phyloP scores from a whole-genome alignment of 139 green algal species.

The Gonium pectorale region DNA sequence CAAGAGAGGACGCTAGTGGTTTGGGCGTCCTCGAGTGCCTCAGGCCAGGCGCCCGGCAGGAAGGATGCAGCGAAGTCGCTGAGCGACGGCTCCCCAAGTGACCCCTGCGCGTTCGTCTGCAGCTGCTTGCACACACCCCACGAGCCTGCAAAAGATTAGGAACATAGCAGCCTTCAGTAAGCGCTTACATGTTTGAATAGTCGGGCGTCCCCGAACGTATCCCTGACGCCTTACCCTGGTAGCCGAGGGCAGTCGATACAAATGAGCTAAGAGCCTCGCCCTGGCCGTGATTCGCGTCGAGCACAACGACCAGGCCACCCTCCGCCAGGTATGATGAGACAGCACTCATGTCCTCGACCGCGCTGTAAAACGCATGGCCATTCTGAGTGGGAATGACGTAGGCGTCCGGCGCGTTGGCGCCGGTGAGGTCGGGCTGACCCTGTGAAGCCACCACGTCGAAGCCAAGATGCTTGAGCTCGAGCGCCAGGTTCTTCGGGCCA shows the following conservation, averaged over 20 bases:
- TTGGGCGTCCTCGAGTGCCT: background rate
- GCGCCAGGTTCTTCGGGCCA: constrained; percentile 16
- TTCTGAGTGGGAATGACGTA: constrained; percentile 38
- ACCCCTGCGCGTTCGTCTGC: background rate
- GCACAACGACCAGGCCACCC: constrained; percentile 11
- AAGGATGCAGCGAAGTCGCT: background rate
- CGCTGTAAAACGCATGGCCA: background rate
- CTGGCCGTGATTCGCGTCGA: background rate
- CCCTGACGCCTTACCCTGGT: constrained; percentile 2
- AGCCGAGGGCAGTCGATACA: background rate
- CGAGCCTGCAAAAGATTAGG: too few species aligned
- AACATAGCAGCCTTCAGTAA: too few species aligned
- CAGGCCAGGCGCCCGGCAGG: constrained; percentile 3
- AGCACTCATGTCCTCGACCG: constrained; percentile 11
- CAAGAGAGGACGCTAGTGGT: background rate
- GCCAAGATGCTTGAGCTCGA: constrained; percentile 2
- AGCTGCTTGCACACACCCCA: constrained; percentile 18
- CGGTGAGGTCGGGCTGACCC: constrained; percentile 35
- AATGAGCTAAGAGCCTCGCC: background rate
- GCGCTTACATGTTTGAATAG: too few species aligned
- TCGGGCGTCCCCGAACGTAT: too few species aligned
- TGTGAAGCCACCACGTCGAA: constrained; percentile 14
- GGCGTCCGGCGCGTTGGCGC: constrained; percentile 11
- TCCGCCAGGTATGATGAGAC: background rate
- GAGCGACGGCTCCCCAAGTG: background rate